A percentile compares a stretch with the other conserved stretches of the same genome.
These are phyloP conservation scores for Cnidoscolus chayamansa DNA, from an alignment of 441 rosid genomes.

Conservation along the genomic window DNA sequence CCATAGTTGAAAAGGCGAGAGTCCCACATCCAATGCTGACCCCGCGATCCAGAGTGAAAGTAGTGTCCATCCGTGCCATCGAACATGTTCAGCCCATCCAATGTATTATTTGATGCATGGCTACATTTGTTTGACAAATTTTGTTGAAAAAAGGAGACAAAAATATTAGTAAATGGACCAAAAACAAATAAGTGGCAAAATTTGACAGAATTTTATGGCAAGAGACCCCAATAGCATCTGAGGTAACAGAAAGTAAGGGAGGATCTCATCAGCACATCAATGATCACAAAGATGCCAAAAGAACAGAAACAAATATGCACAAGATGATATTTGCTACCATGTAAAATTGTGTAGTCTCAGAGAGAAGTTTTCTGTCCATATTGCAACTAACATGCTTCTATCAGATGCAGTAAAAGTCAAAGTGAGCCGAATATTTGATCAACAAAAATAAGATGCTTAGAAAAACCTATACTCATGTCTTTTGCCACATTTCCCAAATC, in stretches of 20 bases:
- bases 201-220: not conserved
- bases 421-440: not conserved
- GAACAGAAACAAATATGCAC: slow-evolving; percentile 2
- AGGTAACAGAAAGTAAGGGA: not conserved
- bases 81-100: slow-evolving; percentile 96
- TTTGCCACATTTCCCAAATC: not conserved
- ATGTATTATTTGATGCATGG: slow-evolving; percentile 84
- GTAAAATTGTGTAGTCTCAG: not conserved
- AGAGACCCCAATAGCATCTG: not conserved
- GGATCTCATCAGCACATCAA: not conserved
- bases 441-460: not conserved
- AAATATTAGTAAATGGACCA: not conserved
- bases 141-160: not conserved
- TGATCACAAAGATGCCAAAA: not conserved
- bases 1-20: slow-evolving; percentile 98
- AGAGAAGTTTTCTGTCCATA: not conserved
- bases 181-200: not conserved
- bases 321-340: not conserved
- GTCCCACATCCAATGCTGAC: slow-evolving; percentile 99
- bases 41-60: slow-evolving; percentile 85
- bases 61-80: slow-evolving; percentile 96
- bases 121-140: slow-evolving; percentile 33
- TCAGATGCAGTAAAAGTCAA: not conserved
- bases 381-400: not conserved
- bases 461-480: not conserved